Evolutionary conservation across 306 rosid species (phyloP).

Genomic region (Cucumis hystrix): DNA sequence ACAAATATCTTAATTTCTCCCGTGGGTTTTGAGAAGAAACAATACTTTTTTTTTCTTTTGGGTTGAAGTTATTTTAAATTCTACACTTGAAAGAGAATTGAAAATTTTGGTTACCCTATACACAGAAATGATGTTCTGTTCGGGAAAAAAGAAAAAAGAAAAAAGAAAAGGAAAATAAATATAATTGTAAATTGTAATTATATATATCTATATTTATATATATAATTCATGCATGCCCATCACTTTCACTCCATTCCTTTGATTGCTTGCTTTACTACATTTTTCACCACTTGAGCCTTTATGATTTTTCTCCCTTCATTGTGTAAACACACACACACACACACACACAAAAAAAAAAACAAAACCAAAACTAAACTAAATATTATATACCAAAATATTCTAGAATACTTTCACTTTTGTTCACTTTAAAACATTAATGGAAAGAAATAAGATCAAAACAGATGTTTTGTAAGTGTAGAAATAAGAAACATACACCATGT

Average conservation of each 20-base stretch:
- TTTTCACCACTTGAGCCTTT: slow-evolving; percentile 74
- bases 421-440: too few relatives aligned
- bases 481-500: too few relatives aligned
- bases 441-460: too few relatives aligned
- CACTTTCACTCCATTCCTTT: slow-evolving; percentile 29
- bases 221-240: slow-evolving; percentile 9
- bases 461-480: too few relatives aligned
- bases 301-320: slow-evolving; percentile 37
- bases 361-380: too few relatives aligned
- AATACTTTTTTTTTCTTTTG: not conserved
- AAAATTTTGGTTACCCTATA: not conserved
- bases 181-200: not conserved
- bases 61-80: not conserved
- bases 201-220: too few relatives aligned
- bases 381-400: too few relatives aligned
- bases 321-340: too few relatives aligned
- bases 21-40: not conserved
- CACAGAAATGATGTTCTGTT: not conserved
- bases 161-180: not conserved
- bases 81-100: not conserved
- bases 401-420: too few relatives aligned
- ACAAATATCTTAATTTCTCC: not conserved
- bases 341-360: too few relatives aligned
- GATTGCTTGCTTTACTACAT: slow-evolving; percentile 63
- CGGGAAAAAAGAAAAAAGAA: too few relatives aligned